Evolutionary conservation across 2,329 filamentous ascomycete species (phyloP).

Genomic region (Metarhizium sp.): DNA sequence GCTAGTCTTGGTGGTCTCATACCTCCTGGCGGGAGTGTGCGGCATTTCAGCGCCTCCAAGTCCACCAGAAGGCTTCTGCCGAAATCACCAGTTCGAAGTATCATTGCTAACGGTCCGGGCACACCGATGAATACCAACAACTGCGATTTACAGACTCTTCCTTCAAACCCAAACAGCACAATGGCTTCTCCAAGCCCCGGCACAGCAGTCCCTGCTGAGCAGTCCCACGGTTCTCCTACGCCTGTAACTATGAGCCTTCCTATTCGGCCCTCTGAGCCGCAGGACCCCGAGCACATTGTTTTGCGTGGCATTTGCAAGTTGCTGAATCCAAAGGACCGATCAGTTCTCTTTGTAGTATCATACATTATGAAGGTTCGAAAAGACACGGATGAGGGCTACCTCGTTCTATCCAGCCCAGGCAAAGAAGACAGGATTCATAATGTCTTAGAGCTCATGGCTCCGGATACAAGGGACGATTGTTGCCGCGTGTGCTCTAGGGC

Average conservation of each 20-base stretch:
- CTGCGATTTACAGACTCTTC: neutral
- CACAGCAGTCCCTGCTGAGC: neutral
- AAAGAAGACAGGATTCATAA: conserved; percentile 9
- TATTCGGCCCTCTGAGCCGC: neutral
- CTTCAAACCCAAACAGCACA: neutral
- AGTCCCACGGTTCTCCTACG: neutral
- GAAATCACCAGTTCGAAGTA: neutral
- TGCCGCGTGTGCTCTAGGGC: conserved; percentile 11
- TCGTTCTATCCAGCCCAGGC: conserved; percentile 10
- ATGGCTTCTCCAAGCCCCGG: neutral
- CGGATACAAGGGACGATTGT: conserved; percentile 10
- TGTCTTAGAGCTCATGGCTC: conserved; percentile 13
- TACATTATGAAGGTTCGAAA: conserved; percentile 11
- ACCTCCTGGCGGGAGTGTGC: neutral
- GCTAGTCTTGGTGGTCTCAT: conserved; percentile 2
- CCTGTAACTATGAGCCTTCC: neutral
- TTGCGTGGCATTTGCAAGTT: conserved; percentile 11
- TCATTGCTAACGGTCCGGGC: neutral
- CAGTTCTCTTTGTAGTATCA: conserved; percentile 4
- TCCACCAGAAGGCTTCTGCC: neutral
- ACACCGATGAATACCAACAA: neutral
- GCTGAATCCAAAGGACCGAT: conserved; percentile 4
- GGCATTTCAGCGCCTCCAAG: neutral
- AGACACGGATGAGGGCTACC: conserved; percentile 8
- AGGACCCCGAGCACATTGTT: conserved; percentile 8